Evolutionary conservation across 371 early-diverging fungal species (phyloP).

Genomic region (Mortierella sp.): DNA sequence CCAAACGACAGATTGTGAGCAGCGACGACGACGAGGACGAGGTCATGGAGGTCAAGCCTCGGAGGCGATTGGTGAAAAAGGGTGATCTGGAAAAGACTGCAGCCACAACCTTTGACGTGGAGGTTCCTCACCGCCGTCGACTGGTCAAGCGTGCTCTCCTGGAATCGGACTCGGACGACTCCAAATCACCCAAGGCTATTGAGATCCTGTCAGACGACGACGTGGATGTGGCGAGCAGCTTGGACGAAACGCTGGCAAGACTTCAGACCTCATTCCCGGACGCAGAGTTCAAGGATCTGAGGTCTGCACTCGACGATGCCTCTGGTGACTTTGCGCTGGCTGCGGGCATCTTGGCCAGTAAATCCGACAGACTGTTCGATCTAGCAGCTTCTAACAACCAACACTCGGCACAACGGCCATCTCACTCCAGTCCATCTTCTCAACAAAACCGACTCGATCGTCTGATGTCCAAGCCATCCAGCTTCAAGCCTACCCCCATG

Average conservation of each 20-base stretch:
- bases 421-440: no score
- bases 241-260: slow-evolving; percentile 31
- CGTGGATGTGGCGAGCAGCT: slow-evolving; percentile 9
- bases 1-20: slow-evolving; percentile 34
- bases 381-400: not conserved
- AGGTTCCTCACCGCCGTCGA: slow-evolving; percentile 36
- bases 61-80: slow-evolving; percentile 32
- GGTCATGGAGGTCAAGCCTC: slow-evolving; percentile 18
- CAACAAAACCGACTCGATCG: not conserved
- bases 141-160: slow-evolving; percentile 28
- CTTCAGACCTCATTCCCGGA: slow-evolving; percentile 39
- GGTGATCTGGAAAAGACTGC: slow-evolving; percentile 5
- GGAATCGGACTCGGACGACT: slow-evolving; percentile 43
- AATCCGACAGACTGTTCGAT: not conserved
- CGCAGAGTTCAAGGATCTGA: slow-evolving; percentile 14
- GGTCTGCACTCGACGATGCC: slow-evolving; percentile 10
- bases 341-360: slow-evolving; percentile 20
- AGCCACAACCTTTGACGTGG: not conserved
- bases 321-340: slow-evolving; percentile 33
- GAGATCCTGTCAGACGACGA: slow-evolving; percentile 31
- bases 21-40: slow-evolving; percentile 43
- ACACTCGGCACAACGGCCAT: not conserved
- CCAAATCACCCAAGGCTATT: slow-evolving; percentile 17
- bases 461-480: not conserved
- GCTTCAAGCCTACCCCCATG: not conserved